phyloP scores from a whole-genome alignment of 179 eudicot species.

The Nepenthes alata region DNA sequence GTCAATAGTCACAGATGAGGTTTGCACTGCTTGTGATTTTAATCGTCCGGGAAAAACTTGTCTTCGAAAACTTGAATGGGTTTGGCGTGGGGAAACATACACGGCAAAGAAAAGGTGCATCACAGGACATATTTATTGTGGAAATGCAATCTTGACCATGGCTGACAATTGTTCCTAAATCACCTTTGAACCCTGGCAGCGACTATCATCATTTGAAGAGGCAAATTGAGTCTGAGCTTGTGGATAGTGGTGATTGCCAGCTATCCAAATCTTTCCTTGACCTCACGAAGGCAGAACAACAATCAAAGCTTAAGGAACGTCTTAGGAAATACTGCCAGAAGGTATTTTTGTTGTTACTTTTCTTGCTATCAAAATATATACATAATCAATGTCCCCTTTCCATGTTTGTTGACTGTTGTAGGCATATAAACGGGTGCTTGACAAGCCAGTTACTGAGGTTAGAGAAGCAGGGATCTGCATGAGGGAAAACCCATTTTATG shows the following conservation, averaged over 20 bases:
- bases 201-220: slow-evolving; percentile 90
- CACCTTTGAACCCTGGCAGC: slow-evolving; percentile 26
- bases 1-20: slow-evolving; percentile 91
- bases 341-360: slow-evolving; percentile 26
- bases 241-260: slow-evolving; percentile 48
- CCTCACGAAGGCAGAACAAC: slow-evolving; percentile 86
- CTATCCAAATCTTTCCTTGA: slow-evolving; percentile 65
- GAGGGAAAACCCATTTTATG: slow-evolving; percentile 96
- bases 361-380: not conserved
- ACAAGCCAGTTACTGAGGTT: slow-evolving; percentile 81
- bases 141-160: slow-evolving; percentile 3
- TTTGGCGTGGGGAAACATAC: slow-evolving; percentile 97
- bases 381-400: slow-evolving; percentile 6
- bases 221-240: slow-evolving; percentile 88
- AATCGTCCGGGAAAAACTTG: slow-evolving; percentile 96
- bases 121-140: slow-evolving; percentile 10
- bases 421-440: slow-evolving; percentile 92
- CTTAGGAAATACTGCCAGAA: slow-evolving; percentile 86
- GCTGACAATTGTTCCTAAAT: slow-evolving; percentile 2
- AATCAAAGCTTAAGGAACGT: slow-evolving; percentile 76
- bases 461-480: slow-evolving; percentile 98
- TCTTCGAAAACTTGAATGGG: slow-evolving; percentile 98
- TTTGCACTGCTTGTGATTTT: slow-evolving; percentile 96
- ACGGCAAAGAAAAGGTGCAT: slow-evolving; percentile 82
- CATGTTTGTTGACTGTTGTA: slow-evolving; percentile 13